Conservation (phyloP, 371 early-diverging fungal genomes). For the Mortierella sp. region DNA sequence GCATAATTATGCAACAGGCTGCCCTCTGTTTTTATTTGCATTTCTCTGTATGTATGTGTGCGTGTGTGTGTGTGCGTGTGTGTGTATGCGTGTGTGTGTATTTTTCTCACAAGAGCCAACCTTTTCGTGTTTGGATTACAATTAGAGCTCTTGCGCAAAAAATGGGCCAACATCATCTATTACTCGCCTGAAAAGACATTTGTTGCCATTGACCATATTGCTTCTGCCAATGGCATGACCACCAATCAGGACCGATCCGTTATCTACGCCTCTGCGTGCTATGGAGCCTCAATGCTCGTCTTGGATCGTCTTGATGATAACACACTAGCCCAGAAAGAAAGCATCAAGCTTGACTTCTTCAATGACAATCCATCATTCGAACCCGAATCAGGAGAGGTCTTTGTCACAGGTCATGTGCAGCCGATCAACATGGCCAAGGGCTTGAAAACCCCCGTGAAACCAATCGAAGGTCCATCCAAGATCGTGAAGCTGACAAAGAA, state of each 20-base stretch:
- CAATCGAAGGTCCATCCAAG: conserved; percentile 20
- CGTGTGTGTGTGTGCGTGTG: too few species aligned
- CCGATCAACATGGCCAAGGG: conserved; percentile 12
- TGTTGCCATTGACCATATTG: conserved; percentile 38
- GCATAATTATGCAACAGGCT: too few species aligned
- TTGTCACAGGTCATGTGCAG: conserved; percentile 52
- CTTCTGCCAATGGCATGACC: conserved; percentile 59
- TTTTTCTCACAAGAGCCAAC: too few species aligned
- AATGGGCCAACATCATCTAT: conserved; percentile 58
- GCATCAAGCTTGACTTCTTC: conserved; percentile 50
- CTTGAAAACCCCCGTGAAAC: background rate
- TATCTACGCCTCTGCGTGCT: conserved; percentile 54
- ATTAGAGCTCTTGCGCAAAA: conserved; percentile 42
- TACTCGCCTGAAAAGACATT: conserved; percentile 49
- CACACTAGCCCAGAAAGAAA: conserved; percentile 35
- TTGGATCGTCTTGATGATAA: conserved; percentile 44
- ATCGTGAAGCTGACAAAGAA: conserved; percentile 38
- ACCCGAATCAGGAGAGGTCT: conserved; percentile 50
- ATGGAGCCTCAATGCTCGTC: conserved; percentile 52
- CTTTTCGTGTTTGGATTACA: too few species aligned
- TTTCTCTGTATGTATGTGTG: background rate
- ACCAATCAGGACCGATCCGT: conserved; percentile 42
- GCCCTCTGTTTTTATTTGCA: too few species aligned
- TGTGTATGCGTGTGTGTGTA: too few species aligned
- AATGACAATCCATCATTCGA: conserved; percentile 59